Evolutionary conservation across 208 protist species (phyloP), one percentile per base, ranked within the genome.

Genomic region (Trypanosoma avium): DNA sequence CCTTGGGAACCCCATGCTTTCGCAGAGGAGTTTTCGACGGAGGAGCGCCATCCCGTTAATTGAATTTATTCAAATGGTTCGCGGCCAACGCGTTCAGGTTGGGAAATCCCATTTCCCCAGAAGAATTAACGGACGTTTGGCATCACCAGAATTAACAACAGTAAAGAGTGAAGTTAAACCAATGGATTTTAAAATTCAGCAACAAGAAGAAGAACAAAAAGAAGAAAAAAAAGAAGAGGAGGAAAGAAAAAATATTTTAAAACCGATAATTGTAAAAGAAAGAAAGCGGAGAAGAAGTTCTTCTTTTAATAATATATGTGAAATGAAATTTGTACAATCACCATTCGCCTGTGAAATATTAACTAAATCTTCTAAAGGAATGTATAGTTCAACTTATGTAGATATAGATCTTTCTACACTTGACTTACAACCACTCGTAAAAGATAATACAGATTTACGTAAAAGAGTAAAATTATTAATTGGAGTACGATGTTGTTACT

Each of bases 401-500:
- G 66, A 79, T 35, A 47, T 75, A 35, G 62, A 62, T 26, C 62
- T 79, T 38, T 26, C 52, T 24, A 50, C 29, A 6, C 46, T 75
- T 54, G 73, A 68, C 35, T 45, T 74, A 15, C 10, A 56, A 30
- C 73, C 40, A 22, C 21, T 79, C 21, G 15, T 60, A 4, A n/a
- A 26, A 9, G 54, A 71, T 4, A n/a, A 26, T 42, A 15, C 17
- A 12, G 42, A 32, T 17, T 40, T 19, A 32, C 46, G 54, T n/a
- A 54, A 56, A 49, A 46, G n/a, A 26, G 24, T 17, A 33, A 70
- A 72, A 43, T 48, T 42, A 29, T 13, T 77, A 5, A 38, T 75
- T 21, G 82, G 82, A 4, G 29, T 43, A 47, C 47, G 19, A 7
- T 89, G 82, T 70, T 85, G 78, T 61, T 86, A 84, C 40, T 49